Evolutionary conservation across 495 filamentous ascomycete species (phyloP), one percentile per base, ranked within the genome.

Genomic region (Niebla homalea): DNA sequence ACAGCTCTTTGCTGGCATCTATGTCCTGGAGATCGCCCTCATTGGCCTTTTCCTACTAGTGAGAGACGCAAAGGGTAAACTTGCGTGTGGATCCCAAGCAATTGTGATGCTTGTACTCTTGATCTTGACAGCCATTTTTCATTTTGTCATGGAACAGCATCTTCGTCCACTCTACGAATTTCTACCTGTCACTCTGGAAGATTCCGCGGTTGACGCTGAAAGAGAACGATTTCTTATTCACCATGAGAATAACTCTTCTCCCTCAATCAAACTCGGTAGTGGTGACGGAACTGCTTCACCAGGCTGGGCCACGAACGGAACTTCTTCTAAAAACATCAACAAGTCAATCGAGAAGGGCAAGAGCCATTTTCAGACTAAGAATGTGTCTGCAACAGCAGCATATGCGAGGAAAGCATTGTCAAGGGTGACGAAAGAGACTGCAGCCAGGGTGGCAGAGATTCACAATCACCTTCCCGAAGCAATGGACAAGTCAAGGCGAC

Each of bases 11-110:
- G 87, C 84, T 0, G 92, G 92, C 0, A 66, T 98, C 15, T 98
- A 98, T 59, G 77, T 95, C 50, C 88, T 97, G 85, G 89, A 98
- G 59, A 66, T 95, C 16, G 86, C 84, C 57, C 68, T 97, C 46
- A 78, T 94, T 52, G 92, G 90, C n/a, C 74, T 96, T 12, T 97
- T 97, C 71, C 87, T 95, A 67, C 70, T 96, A 48, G 83, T 85
- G 39, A 67, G 74, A 48, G 79, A 92, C 53, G 71, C 70, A 15
- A 37, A 80, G 0, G 72, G 76, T 32, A 55, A 67, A 0, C 71
- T 76, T 16, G 63, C 79, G 18, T 92, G 88, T 63, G 67, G 81
- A 36, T 81, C 84, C 8, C 92, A 98, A 58, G 89, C 75, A 25
- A 87, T 92, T 50, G 79, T 87, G 60, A 98, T 98, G 89, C 79